Conservation (phyloP, 2,329 filamentous ascomycete genomes). For the Nothopassalora personata region DNA sequence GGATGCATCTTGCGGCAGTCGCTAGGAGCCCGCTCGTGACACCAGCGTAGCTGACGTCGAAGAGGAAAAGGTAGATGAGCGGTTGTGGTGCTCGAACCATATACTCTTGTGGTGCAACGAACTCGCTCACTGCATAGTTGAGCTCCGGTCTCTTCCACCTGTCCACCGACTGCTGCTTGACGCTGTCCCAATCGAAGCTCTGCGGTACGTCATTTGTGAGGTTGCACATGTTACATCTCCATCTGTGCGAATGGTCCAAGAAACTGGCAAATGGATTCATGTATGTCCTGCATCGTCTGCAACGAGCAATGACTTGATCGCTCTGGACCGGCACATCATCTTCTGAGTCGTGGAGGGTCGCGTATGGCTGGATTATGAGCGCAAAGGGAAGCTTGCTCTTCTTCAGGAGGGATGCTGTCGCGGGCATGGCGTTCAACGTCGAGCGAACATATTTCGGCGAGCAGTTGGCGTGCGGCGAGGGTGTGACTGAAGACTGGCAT, state of each 20-base stretch:
- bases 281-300: conserved; percentile 90
- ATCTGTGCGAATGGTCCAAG: conserved; percentile 91
- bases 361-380: conserved; percentile 93
- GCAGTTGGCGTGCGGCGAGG: conserved; percentile 86
- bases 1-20: conserved; percentile 85
- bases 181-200: conserved; percentile 96
- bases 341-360: conserved; percentile 84
- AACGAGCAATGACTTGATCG: conserved; percentile 95
- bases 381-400: conserved; percentile 95
- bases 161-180: conserved; percentile 84
- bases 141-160: conserved; percentile 87
- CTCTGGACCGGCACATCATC: conserved; percentile 87
- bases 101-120: conserved; percentile 96
- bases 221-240: conserved; percentile 99
- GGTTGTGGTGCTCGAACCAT: conserved; percentile 98
- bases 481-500: conserved; percentile 76
- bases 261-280: conserved; percentile 98
- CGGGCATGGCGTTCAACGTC: conserved; percentile 88
- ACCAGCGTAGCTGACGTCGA: conserved; percentile 87
- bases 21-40: conserved; percentile 87
- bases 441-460: conserved; percentile 91
- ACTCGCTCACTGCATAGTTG: conserved; percentile 95
- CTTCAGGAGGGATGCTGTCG: conserved; percentile 86
- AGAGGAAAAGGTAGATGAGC: conserved; percentile 88
- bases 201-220: conserved; percentile 98